Evolutionary conservation across 139 green algal species (phyloP), one percentile per base, ranked within the genome.

Genomic region (Auxenochlorella pyrenoidosa): DNA sequence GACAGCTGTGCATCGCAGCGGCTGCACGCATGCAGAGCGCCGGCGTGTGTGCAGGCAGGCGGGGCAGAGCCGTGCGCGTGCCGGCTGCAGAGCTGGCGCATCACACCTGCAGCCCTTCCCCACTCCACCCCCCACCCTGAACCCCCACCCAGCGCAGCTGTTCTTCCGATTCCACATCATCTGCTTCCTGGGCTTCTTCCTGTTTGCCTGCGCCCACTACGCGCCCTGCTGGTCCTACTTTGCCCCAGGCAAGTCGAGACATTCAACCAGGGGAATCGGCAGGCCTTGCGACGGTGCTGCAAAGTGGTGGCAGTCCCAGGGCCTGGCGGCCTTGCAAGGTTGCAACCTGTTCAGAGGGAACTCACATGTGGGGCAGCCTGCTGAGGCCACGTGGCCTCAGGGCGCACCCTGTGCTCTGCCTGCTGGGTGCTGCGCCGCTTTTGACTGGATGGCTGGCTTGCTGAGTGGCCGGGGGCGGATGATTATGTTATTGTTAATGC

Each of bases 181-280:
- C 12, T 86, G 89, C 38, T 92, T 92, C 72, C 32, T 91, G 10
- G 89, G 89, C n/a, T 92, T 91, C 83, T 58, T 72, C 26, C 19
- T 90, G 21, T 88, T 92, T 54, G 86, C 89, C 68, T 83, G 68
- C 47, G 22, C 84, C 4, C 89, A 92, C 79, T 92, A 92, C 71
- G 72, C 41, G 15, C 28, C 51, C 58, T 86, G 51, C 41, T 92
- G 87, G 87, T 58, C 28, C 58, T 86, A 79, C 15, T 86, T 83
- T 38, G 38, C 82, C 3, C 89, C 89, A 78, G 87, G 88, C 85
- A 34, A 73, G 73, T 44, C 1, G 41, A 40, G 22, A 8, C 21
- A 12, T 68, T n/a, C n/a, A n/a, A n/a, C n/a, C n/a, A n/a, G n/a
- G n/a, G n/a, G n/a, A n/a, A n/a, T n/a, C n/a, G n/a, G n/a, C n/a